phyloP scores from a whole-genome alignment of 108 stramenopile genomes.

The Pseudonitzschia delicatissima region DNA sequence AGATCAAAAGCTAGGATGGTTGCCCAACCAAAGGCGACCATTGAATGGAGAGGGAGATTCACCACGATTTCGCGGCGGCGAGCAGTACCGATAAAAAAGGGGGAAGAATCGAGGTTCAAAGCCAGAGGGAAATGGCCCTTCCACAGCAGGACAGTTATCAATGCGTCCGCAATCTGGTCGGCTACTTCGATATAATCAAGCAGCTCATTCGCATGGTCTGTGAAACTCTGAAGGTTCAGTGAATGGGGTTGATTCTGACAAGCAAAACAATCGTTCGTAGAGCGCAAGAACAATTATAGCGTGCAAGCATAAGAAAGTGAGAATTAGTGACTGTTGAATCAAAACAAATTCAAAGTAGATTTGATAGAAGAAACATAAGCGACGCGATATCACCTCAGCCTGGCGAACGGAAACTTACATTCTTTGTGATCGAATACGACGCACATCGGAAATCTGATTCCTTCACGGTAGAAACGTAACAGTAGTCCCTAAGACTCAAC shows the following conservation, averaged over 20 bases:
- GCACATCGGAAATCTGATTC: slow-evolving; percentile 8
- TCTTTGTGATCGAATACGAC: slow-evolving; percentile 14
- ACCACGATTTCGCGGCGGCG: background rate
- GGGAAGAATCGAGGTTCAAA: background rate
- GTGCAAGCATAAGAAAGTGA: no score
- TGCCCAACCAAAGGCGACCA: slow-evolving; percentile 38
- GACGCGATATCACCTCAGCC: no score
- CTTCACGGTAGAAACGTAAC: slow-evolving; percentile 13
- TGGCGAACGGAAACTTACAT: background rate
- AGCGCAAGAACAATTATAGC: no score
- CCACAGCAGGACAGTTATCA: slow-evolving; percentile 50
- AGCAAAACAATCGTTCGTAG: background rate
- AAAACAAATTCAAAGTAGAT: no score
- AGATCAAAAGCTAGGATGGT: slow-evolving; percentile 17
- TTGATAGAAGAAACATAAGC: no score
- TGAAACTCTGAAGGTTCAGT: slow-evolving; percentile 21
- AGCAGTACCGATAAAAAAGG: background rate
- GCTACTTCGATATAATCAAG: slow-evolving; percentile 24
- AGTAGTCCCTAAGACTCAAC: background rate
- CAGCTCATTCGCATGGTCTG: slow-evolving; percentile 22
- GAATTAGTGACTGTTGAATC: no score
- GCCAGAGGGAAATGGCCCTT: slow-evolving; percentile 19
- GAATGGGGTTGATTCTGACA: slow-evolving; percentile 8
- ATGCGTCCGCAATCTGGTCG: slow-evolving; percentile 33
- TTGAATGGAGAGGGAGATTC: slow-evolving; percentile 49